phyloP scores from a whole-genome alignment of 495 filamentous ascomycete species.

The Echria macrotheca region DNA sequence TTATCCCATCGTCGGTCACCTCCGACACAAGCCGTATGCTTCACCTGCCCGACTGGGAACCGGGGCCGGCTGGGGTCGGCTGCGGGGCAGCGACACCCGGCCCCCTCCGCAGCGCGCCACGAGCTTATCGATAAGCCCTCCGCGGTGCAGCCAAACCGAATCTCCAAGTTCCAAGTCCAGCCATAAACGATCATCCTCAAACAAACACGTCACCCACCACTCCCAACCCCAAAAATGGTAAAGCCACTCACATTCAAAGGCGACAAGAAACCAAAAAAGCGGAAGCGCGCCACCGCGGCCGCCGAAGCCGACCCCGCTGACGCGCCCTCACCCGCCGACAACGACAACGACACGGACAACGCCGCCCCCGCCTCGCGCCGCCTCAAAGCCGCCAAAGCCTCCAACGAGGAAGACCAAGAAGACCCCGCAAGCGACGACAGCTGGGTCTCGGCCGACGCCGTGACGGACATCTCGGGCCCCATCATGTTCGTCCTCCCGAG shows the following conservation, averaged over 20 bases:
- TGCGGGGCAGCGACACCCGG: neutral
- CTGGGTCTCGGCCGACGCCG: slow-evolving; percentile 82
- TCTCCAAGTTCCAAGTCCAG: no score
- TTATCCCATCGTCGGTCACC: no score
- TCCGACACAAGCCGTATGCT: no score
- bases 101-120: no score
- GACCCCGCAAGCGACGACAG: slow-evolving; percentile 58
- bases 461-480: slow-evolving; percentile 74
- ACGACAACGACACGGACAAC: no score
- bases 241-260: slow-evolving; percentile 93
- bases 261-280: slow-evolving; percentile 90
- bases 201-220: no score
- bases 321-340: slow-evolving; percentile 29
- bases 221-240: slow-evolving; percentile 44
- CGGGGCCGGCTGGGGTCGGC: neutral
- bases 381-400: slow-evolving; percentile 29
- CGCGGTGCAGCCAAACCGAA: no score
- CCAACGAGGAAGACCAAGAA: slow-evolving; percentile 52
- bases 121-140: slow-evolving; percentile 1
- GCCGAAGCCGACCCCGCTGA: no score
- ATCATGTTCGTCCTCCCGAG: slow-evolving; percentile 76
- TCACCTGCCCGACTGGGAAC: slow-evolving; percentile 1
- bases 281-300: slow-evolving; percentile 58
- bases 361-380: slow-evolving; percentile 22
- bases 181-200: no score